Conservation (phyloP, 129 eudicot genomes). For the Arctium lappa region DNA sequence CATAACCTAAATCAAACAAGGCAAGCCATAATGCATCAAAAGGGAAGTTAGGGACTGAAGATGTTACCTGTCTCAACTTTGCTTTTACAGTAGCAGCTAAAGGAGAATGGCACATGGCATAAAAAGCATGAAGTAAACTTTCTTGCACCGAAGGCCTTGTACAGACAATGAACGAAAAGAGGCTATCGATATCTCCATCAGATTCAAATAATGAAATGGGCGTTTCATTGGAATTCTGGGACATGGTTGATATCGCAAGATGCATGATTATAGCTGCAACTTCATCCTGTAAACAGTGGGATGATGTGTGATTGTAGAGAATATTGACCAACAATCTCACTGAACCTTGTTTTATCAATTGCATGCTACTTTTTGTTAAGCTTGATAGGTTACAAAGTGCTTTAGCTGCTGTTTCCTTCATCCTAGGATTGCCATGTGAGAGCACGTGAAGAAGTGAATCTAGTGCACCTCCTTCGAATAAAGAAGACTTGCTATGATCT, state of each 20-base stretch:
- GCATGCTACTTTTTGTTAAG: conserved; percentile 45
- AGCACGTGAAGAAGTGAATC: conserved; percentile 44
- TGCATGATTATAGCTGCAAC: conserved; percentile 55
- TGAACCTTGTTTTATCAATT: conserved; percentile 51
- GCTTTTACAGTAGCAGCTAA: conserved; percentile 41
- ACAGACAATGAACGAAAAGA: conserved; percentile 42
- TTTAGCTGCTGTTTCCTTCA: conserved; percentile 53
- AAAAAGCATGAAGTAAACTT: conserved; percentile 46
- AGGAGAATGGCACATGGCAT: conserved; percentile 60
- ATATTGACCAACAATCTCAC: conserved; percentile 46
- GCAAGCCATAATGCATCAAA: neutral
- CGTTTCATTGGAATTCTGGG: conserved; percentile 14
- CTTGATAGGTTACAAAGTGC: conserved; percentile 59
- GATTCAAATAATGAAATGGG: conserved; percentile 42
- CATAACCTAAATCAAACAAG: neutral
- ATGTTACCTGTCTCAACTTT: conserved; percentile 51
- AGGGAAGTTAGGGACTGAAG: neutral
- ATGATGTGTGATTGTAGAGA: conserved; percentile 53
- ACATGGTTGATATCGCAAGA: conserved; percentile 55
- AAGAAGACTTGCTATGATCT: conserved; percentile 54
- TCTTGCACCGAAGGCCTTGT: conserved; percentile 46
- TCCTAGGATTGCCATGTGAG: conserved; percentile 33
- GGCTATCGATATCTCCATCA: conserved; percentile 46
- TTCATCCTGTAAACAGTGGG: conserved; percentile 44
- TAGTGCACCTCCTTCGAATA: conserved; percentile 51